Conservation (phyloP, 306 rosid genomes). For the Cicer judaicum region DNA sequence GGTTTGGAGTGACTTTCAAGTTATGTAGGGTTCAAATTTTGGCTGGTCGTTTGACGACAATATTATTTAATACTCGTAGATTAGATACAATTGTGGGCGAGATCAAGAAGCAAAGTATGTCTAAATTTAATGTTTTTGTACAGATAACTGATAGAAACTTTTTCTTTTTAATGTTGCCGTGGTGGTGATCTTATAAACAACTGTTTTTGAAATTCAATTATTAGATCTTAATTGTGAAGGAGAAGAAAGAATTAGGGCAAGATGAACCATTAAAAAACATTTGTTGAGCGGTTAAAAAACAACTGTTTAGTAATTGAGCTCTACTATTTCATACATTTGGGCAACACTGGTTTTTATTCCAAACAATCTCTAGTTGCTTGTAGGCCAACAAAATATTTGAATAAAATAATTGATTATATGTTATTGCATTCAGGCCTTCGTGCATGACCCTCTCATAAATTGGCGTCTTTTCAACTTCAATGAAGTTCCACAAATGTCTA, state of each 20-base stretch:
- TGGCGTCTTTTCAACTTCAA: conserved; percentile 99
- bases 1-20: background rate
- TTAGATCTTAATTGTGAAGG: background rate
- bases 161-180: background rate
- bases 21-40: background rate
- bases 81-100: background rate
- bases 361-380: conserved; percentile 8
- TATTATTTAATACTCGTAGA: background rate
- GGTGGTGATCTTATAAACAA: background rate
- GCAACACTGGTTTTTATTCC: conserved; percentile 9
- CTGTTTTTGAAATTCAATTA: no score
- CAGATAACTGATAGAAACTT: background rate
- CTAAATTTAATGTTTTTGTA: background rate
- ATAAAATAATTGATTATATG: conserved; percentile 27
- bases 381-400: conserved; percentile 1
- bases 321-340: conserved; percentile 23
- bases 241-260: conserved; percentile 9
- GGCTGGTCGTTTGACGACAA: background rate
- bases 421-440: conserved; percentile 79
- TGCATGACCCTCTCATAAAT: conserved; percentile 95
- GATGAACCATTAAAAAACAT: background rate
- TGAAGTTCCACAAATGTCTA: conserved; percentile 95
- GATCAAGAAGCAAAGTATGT: background rate
- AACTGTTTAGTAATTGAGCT: background rate
- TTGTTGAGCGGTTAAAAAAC: background rate